Base-by-base conservation (phyloP, 1,284 basidiomycete genomes). In the Heterobasidion parviporum region DNA sequence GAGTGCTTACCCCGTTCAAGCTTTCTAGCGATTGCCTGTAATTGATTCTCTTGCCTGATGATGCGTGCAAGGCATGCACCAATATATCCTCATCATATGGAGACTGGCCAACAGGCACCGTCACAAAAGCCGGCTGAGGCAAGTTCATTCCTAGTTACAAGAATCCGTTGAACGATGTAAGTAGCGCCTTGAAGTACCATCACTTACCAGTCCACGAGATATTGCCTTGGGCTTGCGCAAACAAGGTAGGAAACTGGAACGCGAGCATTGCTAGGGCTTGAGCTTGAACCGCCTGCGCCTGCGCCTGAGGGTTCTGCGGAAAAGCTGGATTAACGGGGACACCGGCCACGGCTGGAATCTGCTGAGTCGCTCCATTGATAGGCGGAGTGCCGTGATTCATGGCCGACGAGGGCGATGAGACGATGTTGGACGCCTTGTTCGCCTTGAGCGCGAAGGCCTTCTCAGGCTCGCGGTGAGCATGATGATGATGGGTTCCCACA, bases 21-120 rank as follows among this genome's bases (percentile, higher is more conserved):
- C 62, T 64, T 33, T 78, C 71, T 1, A 79, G 61, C 18, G 74
- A 76, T 56, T 70, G 70, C 57, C 68, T 72, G 57, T 74, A 74
- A 10, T 72, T 73, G 60, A 64, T 66, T 0, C 71, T 70, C 16
- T 67, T 64, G 50, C 62, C 63, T 54, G 63, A 65, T 26, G 70
- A 68, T 18, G 71, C 68, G 50, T 63, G 58, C 45, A 75, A 65
- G 0, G 76, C 74, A 59, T 75, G 73, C 8, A 83, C 69, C 15
- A 86, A 73, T 9, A 77, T 64, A 9, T 74, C 73, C 55, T 86
- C 83, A 62, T 87, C 83, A 18, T 74, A 68, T 46, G 60, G 63
- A 33, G 69, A 69, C 8, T 70, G 68, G 16, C 78, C 78, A 3
- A 86, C 82, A n/a, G 82, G 81, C 9, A 72, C 67, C 7, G 38